Evolutionary conservation across 192 early-diverging fungal genomes (phyloP), one percentile per base, ranked within the genome.

Genomic region (Backusella morwellensis): DNA sequence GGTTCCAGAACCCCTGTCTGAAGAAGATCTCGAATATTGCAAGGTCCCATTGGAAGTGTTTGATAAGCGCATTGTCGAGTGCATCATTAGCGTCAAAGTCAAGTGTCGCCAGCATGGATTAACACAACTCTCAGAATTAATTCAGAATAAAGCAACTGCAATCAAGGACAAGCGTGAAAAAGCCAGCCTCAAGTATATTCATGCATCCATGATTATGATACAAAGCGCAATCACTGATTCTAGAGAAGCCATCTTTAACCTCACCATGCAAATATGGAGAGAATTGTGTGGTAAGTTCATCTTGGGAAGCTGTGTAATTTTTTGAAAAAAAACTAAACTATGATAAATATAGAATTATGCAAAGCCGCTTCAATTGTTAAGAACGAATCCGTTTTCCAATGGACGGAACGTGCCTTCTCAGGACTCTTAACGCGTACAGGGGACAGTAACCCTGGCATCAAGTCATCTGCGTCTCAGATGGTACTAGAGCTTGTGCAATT

Each of bases 181-280:
- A 6, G 35, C 19, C 6, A 54, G 35, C 68, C 21, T 67, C 4
- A n/a, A 66, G 8, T 79, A 75, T 59, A 29, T 79, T 0, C 68
- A 74, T 66, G 78, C 73, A n/a, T 63, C 72, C 6, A 36, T 79
- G 0, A 67, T 66, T 19, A 73, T 79, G 72, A 71, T 79, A 11
- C 68, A 75, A 44, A 74, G 75, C n/a, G 78, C 73, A 6, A 67
- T 79, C 6, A 79, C 74, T 74, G 78, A 79, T 42, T 79, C 78
- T n/a, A 66, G 78, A 35, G 78, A 79, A 63, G 11, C 32, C 21
- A 73, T 79, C 32, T 66, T 79, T 32, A 69, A 69, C 32, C 23
- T 68, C 23, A 69, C 50, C 21, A 75, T 79, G 7, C 50, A 66
- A 42, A 47, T 63, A n/a, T 79, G 78, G 78, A 74, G 59, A 26